Conservation (phyloP, 352 stramenopile genomes). For the Plasmopara halstedii region DNA sequence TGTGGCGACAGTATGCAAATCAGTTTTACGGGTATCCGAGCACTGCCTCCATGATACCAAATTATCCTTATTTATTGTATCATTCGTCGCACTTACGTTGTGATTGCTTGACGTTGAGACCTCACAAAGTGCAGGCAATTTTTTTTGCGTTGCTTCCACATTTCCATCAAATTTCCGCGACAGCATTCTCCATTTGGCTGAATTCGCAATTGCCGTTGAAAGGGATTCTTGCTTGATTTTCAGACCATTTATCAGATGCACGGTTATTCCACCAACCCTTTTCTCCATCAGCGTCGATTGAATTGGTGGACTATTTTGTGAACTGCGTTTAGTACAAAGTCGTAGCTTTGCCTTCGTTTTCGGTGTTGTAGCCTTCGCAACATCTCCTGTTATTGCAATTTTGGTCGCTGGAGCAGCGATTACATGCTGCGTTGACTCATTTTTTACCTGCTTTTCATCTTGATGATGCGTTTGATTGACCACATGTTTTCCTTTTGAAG, state of each 20-base stretch:
- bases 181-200: constrained; percentile 10
- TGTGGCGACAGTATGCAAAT: constrained; percentile 1
- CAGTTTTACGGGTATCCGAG: neutral
- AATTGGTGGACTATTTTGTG: constrained; percentile 3
- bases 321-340: constrained; percentile 5
- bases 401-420: constrained; percentile 1
- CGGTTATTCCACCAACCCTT: constrained; percentile 7
- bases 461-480: neutral
- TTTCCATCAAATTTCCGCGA: constrained; percentile 7
- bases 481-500: neutral
- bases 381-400: constrained; percentile 1
- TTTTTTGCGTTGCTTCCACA: constrained; percentile 4
- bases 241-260: constrained; percentile 2
- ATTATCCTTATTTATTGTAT: neutral
- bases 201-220: neutral
- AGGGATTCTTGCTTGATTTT: constrained; percentile 12
- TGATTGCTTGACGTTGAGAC: constrained; percentile 1
- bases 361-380: constrained; percentile 1
- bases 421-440: constrained; percentile 1
- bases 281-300: constrained; percentile 12
- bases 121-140: constrained; percentile 25
- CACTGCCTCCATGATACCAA: neutral
- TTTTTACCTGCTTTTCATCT: constrained; percentile 1
- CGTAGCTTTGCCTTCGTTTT: constrained; percentile 3
- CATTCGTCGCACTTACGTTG: constrained; percentile 1